A percentile compares a stretch with the other conserved stretches of the same genome.
phyloP scores from a whole-genome alignment of 352 stramenopile species.

The Blastocystis sp. region DNA sequence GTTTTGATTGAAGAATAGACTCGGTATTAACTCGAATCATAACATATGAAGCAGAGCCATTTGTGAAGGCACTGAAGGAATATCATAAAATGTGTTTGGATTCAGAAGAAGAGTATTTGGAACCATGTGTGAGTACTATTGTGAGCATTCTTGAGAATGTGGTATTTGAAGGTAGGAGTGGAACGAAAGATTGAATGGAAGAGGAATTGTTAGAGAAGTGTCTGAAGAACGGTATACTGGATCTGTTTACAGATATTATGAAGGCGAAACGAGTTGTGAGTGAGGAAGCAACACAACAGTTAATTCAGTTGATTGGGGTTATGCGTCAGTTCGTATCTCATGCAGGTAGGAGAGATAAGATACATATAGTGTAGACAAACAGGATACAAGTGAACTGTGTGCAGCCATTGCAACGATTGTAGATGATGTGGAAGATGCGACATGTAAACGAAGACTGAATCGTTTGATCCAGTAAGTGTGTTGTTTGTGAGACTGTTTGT shows the following conservation, averaged over 20 bases:
- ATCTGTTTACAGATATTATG: slow-evolving; percentile 17
- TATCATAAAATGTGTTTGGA: neutral
- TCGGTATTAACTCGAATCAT: neutral
- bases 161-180: neutral
- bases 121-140: neutral
- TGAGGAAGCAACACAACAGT: neutral
- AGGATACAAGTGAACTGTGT: neutral
- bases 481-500: neutral
- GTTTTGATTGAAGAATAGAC: neutral
- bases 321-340: neutral
- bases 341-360: neutral
- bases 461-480: slow-evolving; percentile 14
- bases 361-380: neutral
- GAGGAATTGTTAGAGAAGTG: neutral
- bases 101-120: neutral
- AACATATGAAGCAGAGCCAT: neutral
- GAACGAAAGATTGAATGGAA: neutral
- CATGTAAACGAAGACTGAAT: slow-evolving; percentile 21
- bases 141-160: slow-evolving; percentile 6
- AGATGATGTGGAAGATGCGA: slow-evolving; percentile 14
- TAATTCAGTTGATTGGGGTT: slow-evolving; percentile 28
- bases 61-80: neutral
- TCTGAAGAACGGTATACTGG: neutral
- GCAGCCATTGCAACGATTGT: neutral
- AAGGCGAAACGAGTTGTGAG: neutral